phyloP scores from a whole-genome alignment of 345 rosid species.

The Toxicodendron radicans region DNA sequence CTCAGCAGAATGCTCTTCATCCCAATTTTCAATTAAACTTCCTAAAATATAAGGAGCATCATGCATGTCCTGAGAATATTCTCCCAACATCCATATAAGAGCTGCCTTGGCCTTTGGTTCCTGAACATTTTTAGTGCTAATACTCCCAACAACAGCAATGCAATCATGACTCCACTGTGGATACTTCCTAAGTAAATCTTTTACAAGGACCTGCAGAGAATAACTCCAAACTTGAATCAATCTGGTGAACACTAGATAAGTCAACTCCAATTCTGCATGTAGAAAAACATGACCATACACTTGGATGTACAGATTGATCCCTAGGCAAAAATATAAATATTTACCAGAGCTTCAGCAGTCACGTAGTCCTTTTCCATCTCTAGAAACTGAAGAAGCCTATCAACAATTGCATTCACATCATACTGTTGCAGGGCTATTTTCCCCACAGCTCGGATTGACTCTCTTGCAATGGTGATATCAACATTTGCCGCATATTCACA shows the following conservation, averaged over 20 bases:
- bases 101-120: conserved; percentile 99
- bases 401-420: conserved; percentile 98
- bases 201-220: conserved; percentile 80
- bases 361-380: conserved; percentile 99
- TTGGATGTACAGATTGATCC: conserved; percentile 12
- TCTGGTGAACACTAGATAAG: not conserved
- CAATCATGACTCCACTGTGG: conserved; percentile 99
- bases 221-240: conserved; percentile 17
- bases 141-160: conserved; percentile 98
- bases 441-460: conserved; percentile 97
- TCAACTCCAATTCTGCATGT: not conserved
- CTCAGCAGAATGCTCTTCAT: conserved; percentile 94
- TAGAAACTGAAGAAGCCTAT: conserved; percentile 97
- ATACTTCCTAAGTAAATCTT: conserved; percentile 93
- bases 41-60: conserved; percentile 95
- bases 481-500: conserved; percentile 99
- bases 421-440: conserved; percentile 98
- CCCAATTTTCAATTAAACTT: conserved; percentile 88
- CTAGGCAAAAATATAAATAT: conserved; percentile 14
- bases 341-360: conserved; percentile 96
- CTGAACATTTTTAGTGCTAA: conserved; percentile 86
- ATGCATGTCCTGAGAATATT: conserved; percentile 95
- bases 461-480: conserved; percentile 92
- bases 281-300: not conserved
- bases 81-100: conserved; percentile 99